Conservation (phyloP, 208 protist genomes). For the Wallacemonas collosoma region DNA sequence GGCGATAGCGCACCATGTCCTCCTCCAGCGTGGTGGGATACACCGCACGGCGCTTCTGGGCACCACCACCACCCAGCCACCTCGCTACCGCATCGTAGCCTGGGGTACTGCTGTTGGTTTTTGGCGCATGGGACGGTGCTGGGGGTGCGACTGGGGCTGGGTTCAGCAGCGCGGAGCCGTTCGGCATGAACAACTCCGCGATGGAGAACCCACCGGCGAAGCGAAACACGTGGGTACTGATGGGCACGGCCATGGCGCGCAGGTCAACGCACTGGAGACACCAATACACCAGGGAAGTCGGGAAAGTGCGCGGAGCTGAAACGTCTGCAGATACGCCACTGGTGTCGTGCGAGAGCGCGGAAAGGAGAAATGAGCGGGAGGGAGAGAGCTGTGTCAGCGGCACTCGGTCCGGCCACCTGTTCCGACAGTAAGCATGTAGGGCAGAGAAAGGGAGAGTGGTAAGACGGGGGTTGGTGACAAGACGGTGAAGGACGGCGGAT, state of each 20-base stretch:
- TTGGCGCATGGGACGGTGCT: not conserved
- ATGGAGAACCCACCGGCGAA: constrained; percentile 47
- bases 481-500: not conserved
- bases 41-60: not conserved
- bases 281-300: too few relatives aligned
- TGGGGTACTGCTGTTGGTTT: not conserved
- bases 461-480: too few relatives aligned
- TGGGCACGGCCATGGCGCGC: not conserved
- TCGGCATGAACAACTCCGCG: constrained; percentile 28
- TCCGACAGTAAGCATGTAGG: not conserved
- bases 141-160: not conserved
- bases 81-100: not conserved
- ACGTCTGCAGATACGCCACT: too few relatives aligned
- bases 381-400: not conserved
- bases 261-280: too few relatives aligned
- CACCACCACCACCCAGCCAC: not conserved
- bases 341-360: not conserved
- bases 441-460: constrained; percentile 5
- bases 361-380: not conserved
- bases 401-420: too few relatives aligned
- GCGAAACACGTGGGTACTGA: constrained; percentile 31
- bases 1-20: constrained; percentile 42
- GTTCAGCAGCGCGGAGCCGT: constrained; percentile 15
- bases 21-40: constrained; percentile 31
- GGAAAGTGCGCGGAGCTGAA: too few relatives aligned